Percentiles rank a stretch among this genome's conserved stretches.
Evolutionary conservation across 768 basidiomycete genomes (phyloP).

Genomic region (Roridomyces roridus): DNA sequence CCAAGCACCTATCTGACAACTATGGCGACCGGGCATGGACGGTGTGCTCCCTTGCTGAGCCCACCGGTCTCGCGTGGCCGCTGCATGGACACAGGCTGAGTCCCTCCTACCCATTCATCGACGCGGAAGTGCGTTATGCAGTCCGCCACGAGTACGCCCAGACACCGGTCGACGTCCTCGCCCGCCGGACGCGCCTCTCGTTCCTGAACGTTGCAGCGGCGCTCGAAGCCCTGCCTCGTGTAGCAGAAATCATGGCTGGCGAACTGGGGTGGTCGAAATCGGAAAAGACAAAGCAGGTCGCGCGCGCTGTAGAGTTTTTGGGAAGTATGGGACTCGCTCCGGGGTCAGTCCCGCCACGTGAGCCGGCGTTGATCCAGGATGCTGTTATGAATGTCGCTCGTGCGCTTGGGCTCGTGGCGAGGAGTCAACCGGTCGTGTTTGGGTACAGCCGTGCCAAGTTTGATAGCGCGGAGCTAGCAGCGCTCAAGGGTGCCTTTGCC

Average conservation of each 20-base stretch:
- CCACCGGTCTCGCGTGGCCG: constrained; percentile 85
- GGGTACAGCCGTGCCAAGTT: constrained; percentile 48
- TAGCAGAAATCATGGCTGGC: constrained; percentile 90
- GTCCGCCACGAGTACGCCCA: constrained; percentile 89
- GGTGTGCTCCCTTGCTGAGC: constrained; percentile 79
- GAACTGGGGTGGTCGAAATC: constrained; percentile 80
- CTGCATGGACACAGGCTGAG: constrained; percentile 79
- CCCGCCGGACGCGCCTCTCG: constrained; percentile 87
- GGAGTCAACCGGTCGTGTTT: constrained; percentile 14
- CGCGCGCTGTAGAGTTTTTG: constrained; percentile 68
- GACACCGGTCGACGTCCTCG: constrained; percentile 92
- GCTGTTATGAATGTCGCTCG: constrained; percentile 40
- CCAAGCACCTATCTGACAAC: constrained; percentile 89
- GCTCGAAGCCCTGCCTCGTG: constrained; percentile 80
- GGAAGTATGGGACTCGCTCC: constrained; percentile 84
- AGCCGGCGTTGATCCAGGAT: constrained; percentile 22
- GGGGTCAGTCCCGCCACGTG: constrained; percentile 41
- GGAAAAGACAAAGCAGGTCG: constrained; percentile 65
- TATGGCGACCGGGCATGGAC: constrained; percentile 99
- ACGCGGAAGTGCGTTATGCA: constrained; percentile 93
- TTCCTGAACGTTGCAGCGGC: constrained; percentile 93
- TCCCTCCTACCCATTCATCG: constrained; percentile 85
- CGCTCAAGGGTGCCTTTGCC: constrained; percentile 46
- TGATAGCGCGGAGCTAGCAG: constrained; percentile 50
- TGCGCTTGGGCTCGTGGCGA: constrained; percentile 50